Evolutionary conservation across 2,329 filamentous ascomycete genomes (phyloP), one percentile per base, ranked within the genome.

Genomic region (Macroventuria anomochaeta): DNA sequence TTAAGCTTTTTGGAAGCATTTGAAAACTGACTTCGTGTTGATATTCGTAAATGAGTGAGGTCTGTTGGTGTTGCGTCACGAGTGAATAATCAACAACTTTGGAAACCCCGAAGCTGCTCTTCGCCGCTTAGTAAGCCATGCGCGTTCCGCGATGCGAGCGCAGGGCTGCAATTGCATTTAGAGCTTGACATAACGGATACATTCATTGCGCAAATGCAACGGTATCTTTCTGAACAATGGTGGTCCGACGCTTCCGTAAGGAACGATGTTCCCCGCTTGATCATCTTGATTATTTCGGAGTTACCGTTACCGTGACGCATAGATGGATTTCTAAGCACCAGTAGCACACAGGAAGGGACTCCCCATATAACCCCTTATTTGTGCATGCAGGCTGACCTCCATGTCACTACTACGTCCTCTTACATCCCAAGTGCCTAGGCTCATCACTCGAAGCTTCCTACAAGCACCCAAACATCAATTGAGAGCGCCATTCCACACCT

Each of bases 341-440:
- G 17, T 20, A 26, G 21, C 18, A 28, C 3, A n/a, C n/a, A 33
- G 21, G 37, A 32, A 40, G 26, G 41, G 43, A 37, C 48, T 53
- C 32, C 33, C 33, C 47, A 65, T 64, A 62, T 61, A 64, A 65
- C 61, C 67, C 67, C 67, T 68, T 63, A 50, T 58, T 54, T 40
- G 50, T 40, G 36, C 57, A 42, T 47, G 26, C 23, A 23, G 21
- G 46, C 46, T 57, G 13, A 37, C 44, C 39, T 26, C n/a, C 26
- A 71, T 72, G 67, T 63, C 59, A 58, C 38, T 64, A 53, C 46
- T 60, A 21, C 61, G 58, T 31, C 53, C 57, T 39, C 43, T 59
- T 47, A 52, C 52, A 26, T 61, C 26, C 41, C 47, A 61, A 46
- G 60, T 58, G 46, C 55, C 65, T 8, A 58, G 55, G 21, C 51